phyloP scores from a whole-genome alignment of 2,329 filamentous ascomycete species.

The Penicillium occitanis region DNA sequence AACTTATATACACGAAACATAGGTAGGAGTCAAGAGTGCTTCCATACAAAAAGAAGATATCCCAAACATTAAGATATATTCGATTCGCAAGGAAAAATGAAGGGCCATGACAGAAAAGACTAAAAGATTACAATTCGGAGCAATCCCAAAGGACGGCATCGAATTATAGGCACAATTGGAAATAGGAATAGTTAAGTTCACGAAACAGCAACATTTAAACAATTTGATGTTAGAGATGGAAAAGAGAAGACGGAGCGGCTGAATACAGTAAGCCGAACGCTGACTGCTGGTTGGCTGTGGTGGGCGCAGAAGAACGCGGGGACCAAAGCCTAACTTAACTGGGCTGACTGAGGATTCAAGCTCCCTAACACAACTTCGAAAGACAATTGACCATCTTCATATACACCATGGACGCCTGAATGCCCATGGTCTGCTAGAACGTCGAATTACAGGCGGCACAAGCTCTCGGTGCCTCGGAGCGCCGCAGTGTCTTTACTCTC shows the following conservation, averaged over 20 bases:
- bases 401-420: conserved; percentile 1
- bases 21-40: too few species aligned
- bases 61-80: too few species aligned
- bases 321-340: background rate
- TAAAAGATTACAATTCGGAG: too few species aligned
- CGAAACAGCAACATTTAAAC: too few species aligned
- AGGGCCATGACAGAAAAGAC: too few species aligned
- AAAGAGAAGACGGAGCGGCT: background rate
- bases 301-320: conserved; percentile 9
- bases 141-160: too few species aligned
- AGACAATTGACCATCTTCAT: conserved; percentile 1
- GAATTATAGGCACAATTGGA: too few species aligned
- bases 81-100: too few species aligned
- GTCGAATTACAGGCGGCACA: conserved; percentile 49
- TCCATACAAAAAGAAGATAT: too few species aligned
- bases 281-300: conserved; percentile 13
- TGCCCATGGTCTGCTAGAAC: conserved; percentile 33
- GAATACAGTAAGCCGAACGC: background rate
- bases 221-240: background rate
- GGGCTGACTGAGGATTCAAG: background rate
- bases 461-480: conserved; percentile 49
- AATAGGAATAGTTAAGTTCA: too few species aligned
- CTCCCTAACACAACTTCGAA: background rate
- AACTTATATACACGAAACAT: too few species aligned
- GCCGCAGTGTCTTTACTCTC: conserved; percentile 34